These are phyloP conservation scores for Fragaria nilgerrensis DNA, from an alignment of 306 rosid genomes.

Conservation along the genomic window DNA sequence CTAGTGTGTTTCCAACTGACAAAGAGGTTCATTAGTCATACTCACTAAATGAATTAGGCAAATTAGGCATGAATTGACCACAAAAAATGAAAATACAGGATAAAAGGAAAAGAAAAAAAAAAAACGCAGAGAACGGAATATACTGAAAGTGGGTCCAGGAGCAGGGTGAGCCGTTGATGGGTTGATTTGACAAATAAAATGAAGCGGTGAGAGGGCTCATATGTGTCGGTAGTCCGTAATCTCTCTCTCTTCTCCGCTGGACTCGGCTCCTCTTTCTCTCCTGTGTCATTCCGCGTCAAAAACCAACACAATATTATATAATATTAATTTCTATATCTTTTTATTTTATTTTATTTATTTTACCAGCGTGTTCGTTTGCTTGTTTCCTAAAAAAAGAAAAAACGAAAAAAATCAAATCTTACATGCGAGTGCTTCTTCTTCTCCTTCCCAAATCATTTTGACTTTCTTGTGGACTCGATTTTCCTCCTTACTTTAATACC, in stretches of 20 bases:
- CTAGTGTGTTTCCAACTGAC: too few species aligned
- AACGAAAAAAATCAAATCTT: neutral
- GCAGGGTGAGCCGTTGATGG: neutral
- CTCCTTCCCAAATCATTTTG: neutral
- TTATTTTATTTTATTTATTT: neutral
- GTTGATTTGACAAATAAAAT: neutral
- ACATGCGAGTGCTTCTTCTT: slow-evolving; percentile 1
- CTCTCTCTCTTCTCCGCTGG: neutral
- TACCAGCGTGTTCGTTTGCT: neutral
- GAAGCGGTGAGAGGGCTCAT: neutral
- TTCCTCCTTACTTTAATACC: neutral
- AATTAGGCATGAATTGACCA: too few species aligned
- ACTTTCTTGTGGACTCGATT: slow-evolving; percentile 10
- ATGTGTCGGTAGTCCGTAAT: slow-evolving; percentile 18
- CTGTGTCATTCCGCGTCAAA: slow-evolving; percentile 12
- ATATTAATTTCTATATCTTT: neutral
- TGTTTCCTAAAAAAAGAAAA: neutral
- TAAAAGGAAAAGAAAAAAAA: neutral
- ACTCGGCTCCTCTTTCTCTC: neutral
- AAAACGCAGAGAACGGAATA: neutral
- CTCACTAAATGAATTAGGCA: too few species aligned
- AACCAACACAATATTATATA: neutral
- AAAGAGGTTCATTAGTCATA: too few species aligned
- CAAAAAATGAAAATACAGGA: too few species aligned
- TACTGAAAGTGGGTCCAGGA: neutral